A percentile compares a stretch with the other conserved stretches of the same genome.
These are phyloP conservation scores for Daldinia grandis DNA, from an alignment of 495 filamentous ascomycete species.

Conservation along the genomic window DNA sequence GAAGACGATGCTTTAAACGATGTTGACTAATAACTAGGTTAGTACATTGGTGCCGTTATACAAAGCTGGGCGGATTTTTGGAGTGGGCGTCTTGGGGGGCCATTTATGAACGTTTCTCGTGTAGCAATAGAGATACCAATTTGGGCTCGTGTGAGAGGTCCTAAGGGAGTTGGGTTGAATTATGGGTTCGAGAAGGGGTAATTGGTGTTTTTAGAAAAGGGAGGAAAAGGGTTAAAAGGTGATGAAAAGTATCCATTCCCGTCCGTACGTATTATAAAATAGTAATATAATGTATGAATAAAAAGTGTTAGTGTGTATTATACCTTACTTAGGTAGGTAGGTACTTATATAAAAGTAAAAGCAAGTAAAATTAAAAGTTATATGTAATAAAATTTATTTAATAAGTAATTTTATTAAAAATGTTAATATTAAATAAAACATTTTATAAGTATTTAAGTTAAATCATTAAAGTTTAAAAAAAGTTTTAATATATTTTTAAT, in stretches of 20 bases:
- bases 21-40: conserved; percentile 34
- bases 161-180: conserved; percentile 24
- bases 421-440: too few relatives aligned
- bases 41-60: conserved; percentile 17
- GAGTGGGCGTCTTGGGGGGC: conserved; percentile 31
- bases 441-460: too few relatives aligned
- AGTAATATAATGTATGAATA: conserved; percentile 3
- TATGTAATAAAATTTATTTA: too few relatives aligned
- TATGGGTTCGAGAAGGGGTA: conserved; percentile 25
- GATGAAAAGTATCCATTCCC: not conserved
- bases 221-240: not conserved
- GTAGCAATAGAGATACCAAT: conserved; percentile 28
- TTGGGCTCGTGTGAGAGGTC: conserved; percentile 8
- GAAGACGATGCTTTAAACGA: conserved; percentile 50
- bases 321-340: not conserved
- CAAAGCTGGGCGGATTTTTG: not conserved
- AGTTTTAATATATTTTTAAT: too few relatives aligned
- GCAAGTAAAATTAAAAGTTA: too few relatives aligned
- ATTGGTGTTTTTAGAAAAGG: conserved; percentile 1
- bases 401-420: too few relatives aligned
- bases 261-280: not conserved
- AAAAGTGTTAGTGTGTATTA: not conserved
- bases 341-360: too few relatives aligned
- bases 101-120: conserved; percentile 6
- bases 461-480: too few relatives aligned